Conservation (phyloP, 2,329 filamentous ascomycete genomes). For the Tolypocladium tropicale region DNA sequence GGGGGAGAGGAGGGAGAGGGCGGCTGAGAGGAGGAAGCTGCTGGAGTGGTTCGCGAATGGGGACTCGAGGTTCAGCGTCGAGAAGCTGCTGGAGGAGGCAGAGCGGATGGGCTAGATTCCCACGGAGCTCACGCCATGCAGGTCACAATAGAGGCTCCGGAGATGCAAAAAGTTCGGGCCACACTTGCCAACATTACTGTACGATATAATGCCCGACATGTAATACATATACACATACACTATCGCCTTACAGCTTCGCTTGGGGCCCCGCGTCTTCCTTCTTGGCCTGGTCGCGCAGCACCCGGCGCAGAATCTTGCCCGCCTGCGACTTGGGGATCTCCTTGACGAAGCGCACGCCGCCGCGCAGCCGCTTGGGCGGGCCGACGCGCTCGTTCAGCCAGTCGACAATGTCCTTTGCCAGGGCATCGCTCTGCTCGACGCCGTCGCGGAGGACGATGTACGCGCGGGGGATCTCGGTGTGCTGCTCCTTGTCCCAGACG, state of each 20-base stretch:
- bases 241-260: slow-evolving; percentile 24
- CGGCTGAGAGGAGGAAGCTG: slow-evolving; percentile 54
- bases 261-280: slow-evolving; percentile 20
- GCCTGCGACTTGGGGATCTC: slow-evolving; percentile 59
- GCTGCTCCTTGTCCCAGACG: slow-evolving; percentile 44
- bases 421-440: slow-evolving; percentile 20
- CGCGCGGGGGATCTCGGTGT: slow-evolving; percentile 56
- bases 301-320: slow-evolving; percentile 37
- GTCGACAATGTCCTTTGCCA: slow-evolving; percentile 21
- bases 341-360: slow-evolving; percentile 58
- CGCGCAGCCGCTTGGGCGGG: slow-evolving; percentile 57
- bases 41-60: slow-evolving; percentile 75
- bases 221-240: background rate
- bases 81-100: slow-evolving; percentile 78
- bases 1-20: slow-evolving; percentile 41
- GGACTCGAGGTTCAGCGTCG: slow-evolving; percentile 69
- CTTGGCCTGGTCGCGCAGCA: slow-evolving; percentile 35
- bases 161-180: background rate
- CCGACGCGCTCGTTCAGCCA: slow-evolving; percentile 48
- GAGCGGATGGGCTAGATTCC: slow-evolving; percentile 56
- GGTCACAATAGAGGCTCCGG: background rate
- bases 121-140: background rate
- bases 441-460: slow-evolving; percentile 27
- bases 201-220: background rate
- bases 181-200: background rate